Evolutionary conservation across 2,329 filamentous ascomycete genomes (phyloP).

Genomic region (Arachnomyces sp.): DNA sequence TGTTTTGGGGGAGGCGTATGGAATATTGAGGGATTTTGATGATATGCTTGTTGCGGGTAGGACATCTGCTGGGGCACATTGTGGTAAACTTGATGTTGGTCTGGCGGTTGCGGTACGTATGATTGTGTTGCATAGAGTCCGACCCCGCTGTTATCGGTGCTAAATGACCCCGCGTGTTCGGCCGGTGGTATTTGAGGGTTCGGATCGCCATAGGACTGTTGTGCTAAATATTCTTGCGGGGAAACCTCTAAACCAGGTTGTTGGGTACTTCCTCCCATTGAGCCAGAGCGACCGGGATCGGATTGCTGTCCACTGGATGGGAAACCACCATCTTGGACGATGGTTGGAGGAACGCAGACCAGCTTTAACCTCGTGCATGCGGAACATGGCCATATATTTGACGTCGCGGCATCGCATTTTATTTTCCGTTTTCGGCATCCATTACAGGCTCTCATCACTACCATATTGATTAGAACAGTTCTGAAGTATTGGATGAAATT

Average conservation of each 20-base stretch:
- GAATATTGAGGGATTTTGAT: conserved; percentile 20
- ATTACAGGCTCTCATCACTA: conserved; percentile 96
- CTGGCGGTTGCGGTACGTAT: conserved; percentile 25
- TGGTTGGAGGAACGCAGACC: conserved; percentile 82
- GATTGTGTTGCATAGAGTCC: conserved; percentile 30
- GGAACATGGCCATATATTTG: conserved; percentile 95
- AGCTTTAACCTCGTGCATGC: conserved; percentile 88
- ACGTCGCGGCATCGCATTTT: conserved; percentile 94
- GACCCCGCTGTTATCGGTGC: conserved; percentile 31
- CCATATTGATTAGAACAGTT: conserved; percentile 1
- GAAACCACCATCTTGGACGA: conserved; percentile 59
- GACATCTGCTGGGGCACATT: conserved; percentile 26
- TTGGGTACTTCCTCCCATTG: conserved; percentile 23
- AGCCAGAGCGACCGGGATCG: conserved; percentile 19
- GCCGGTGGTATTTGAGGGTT: too few species aligned
- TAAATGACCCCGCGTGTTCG: conserved; percentile 1
- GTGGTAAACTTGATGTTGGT: conserved; percentile 24
- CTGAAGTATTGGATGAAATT: conserved; percentile 2
- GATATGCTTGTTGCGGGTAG: conserved; percentile 23
- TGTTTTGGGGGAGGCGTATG: conserved; percentile 19
- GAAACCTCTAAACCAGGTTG: conserved; percentile 20
- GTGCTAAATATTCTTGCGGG: too few species aligned
- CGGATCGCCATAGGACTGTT: too few species aligned
- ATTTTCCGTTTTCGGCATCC: conserved; percentile 93
- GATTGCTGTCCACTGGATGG: conserved; percentile 18